Evolutionary conservation across 2,329 filamentous ascomycete species (phyloP).

Genomic region (Fusarium sacchari): DNA sequence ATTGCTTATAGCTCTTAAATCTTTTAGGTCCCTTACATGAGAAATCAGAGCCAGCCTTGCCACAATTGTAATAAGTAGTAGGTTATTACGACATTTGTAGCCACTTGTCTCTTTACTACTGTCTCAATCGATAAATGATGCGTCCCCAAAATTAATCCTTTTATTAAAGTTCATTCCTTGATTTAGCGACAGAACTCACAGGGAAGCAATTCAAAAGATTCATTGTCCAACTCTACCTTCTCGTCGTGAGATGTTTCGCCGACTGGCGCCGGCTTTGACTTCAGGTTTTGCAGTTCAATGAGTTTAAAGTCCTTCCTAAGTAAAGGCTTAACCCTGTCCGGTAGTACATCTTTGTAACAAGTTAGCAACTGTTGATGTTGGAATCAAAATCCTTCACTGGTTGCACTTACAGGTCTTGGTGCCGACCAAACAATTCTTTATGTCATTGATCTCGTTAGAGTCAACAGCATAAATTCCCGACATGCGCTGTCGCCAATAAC

Average conservation of each 20-base stretch:
- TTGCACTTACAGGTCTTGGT: neutral
- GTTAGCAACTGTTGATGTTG: neutral
- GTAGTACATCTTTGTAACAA: accelerated
- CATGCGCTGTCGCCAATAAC: neutral
- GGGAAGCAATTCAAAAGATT: accelerated
- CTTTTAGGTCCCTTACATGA: no score
- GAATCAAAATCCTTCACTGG: accelerated
- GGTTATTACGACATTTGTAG: no score
- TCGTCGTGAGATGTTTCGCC: accelerated
- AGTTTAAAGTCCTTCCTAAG: accelerated
- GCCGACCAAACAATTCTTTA: accelerated
- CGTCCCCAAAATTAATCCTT: accelerated
- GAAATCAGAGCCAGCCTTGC: no score
- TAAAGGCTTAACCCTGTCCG: accelerated
- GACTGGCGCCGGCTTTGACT: accelerated
- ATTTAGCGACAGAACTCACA: accelerated
- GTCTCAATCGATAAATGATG: neutral
- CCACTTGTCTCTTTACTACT: no score
- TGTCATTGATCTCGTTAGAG: accelerated
- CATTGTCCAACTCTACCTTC: accelerated
- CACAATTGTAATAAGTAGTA: no score
- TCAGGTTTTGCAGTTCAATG: accelerated
- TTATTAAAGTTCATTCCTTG: accelerated
- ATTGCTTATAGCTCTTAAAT: no score
- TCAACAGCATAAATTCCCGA: neutral